Percentiles rank a stretch among this genome's conserved stretches.
Conservation (phyloP, 2,329 filamentous ascomycete species). For the Simplicillium aogashimaense region DNA sequence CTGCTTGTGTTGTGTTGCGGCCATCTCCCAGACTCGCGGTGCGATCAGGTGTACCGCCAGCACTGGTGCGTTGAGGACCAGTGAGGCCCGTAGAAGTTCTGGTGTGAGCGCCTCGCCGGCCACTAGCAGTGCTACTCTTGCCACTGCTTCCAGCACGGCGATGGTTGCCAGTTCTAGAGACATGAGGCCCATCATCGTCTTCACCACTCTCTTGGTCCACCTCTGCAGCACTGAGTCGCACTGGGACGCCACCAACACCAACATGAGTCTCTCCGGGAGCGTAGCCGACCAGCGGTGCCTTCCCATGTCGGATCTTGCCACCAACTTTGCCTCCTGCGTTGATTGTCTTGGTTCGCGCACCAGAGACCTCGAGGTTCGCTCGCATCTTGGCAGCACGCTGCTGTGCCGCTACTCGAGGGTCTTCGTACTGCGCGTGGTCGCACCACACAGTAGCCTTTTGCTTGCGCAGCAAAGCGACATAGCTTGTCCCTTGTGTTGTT, state of each 20-base stretch:
- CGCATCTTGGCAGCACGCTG: slow-evolving; percentile 81
- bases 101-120: slow-evolving; percentile 37
- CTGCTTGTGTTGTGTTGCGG: slow-evolving; percentile 18
- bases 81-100: slow-evolving; percentile 35
- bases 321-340: slow-evolving; percentile 56
- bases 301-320: slow-evolving; percentile 81
- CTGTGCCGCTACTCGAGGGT: slow-evolving; percentile 72
- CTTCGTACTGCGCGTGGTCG: slow-evolving; percentile 85
- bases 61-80: slow-evolving; percentile 36
- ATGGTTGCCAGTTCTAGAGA: slow-evolving; percentile 44
- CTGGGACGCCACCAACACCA: slow-evolving; percentile 69
- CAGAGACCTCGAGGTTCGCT: slow-evolving; percentile 74
- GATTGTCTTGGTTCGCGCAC: slow-evolving; percentile 52
- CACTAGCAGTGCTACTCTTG: slow-evolving; percentile 54
- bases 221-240: slow-evolving; percentile 89
- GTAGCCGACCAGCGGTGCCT: slow-evolving; percentile 70
- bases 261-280: slow-evolving; percentile 67
- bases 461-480: slow-evolving; percentile 90
- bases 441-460: slow-evolving; percentile 99
- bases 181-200: slow-evolving; percentile 49
- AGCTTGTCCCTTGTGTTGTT: slow-evolving; percentile 55
- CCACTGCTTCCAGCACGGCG: slow-evolving; percentile 67
- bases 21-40: slow-evolving; percentile 40
- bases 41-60: slow-evolving; percentile 46
- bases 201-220: slow-evolving; percentile 82